Evolutionary conservation across 495 filamentous ascomycete species (phyloP), one percentile per base, ranked within the genome.

Genomic region (Penicillium egyptiacum): DNA sequence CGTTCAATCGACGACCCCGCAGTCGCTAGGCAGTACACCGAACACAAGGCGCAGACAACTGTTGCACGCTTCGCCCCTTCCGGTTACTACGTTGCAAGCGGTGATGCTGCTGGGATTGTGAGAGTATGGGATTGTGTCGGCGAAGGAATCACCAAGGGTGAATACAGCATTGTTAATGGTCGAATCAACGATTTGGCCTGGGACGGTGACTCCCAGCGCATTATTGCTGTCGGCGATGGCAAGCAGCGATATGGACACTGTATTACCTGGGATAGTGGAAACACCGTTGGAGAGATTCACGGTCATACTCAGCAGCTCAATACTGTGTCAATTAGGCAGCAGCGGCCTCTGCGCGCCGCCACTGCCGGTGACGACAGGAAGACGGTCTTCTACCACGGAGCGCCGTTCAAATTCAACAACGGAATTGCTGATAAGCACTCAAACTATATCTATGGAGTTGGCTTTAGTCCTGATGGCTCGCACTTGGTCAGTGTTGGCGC

Each of bases 131-230:
- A 97, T 67, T 82, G 77, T 51, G 70, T 77, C 44, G 80, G 82
- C 16, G 79, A 82, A 25, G 80, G 81, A 19, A 70, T 76, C 45
- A 83, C 80, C 51, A 85, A 84, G 64, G 88, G 92, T 52, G 94
- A 98, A 70, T 98, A 96, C 72, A 83, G 84, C 58, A 96, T 97
- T 70, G 91, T 98, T 61, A 92, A 90, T 50, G 95, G 94, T 31
- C 87, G 90, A 45, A 96, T 98, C 70, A 94, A 94, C 69, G 94
- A 98, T 68, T 78, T 98, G 47, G 91, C 93, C 11, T 98, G 94
- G 92, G 94, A 98, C 70, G 95, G 93, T 45, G 94, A 98, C 71
- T 92, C 88, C 48, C 92, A 96, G 75, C 88, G 94, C 23, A 89
- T 98, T 50, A 96, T 97, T 59, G 95, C 93, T 10, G 95, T 98